A percentile compares a stretch with the other conserved stretches of the same genome.
Evolutionary conservation across 2,329 filamentous ascomycete genomes (phyloP).

Genomic region (Phyllosticta capitalensis): DNA sequence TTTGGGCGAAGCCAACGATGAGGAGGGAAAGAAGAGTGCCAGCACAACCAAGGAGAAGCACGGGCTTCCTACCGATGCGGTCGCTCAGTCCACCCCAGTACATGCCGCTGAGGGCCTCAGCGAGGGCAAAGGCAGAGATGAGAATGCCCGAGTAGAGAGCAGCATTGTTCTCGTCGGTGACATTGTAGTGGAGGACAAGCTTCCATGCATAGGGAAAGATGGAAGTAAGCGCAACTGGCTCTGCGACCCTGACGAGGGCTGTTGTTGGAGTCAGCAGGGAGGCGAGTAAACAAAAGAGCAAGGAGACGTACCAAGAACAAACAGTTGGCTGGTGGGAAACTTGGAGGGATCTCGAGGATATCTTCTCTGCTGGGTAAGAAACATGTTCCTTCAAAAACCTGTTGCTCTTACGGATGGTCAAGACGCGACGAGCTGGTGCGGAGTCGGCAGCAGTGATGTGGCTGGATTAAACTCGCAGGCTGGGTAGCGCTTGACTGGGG

Average conservation of each 20-base stretch:
- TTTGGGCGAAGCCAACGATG: slow-evolving; percentile 71
- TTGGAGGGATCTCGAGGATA: slow-evolving; percentile 54
- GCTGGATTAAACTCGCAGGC: not conserved
- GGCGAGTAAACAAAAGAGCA: not conserved
- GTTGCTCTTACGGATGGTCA: slow-evolving; percentile 43
- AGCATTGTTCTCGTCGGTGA: slow-evolving; percentile 35
- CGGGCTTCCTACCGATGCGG: slow-evolving; percentile 31
- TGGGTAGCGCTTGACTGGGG: not conserved
- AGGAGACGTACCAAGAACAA: slow-evolving; percentile 61
- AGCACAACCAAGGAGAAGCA: slow-evolving; percentile 44
- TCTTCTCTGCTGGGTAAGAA: slow-evolving; percentile 50
- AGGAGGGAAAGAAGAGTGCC: slow-evolving; percentile 78
- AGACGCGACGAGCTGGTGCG: slow-evolving; percentile 11
- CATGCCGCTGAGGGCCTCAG: slow-evolving; percentile 80
- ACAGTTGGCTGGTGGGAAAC: slow-evolving; percentile 75
- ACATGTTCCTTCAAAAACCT: slow-evolving; percentile 41
- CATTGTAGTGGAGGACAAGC: slow-evolving; percentile 27
- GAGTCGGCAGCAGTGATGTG: not conserved
- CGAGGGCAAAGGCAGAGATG: slow-evolving; percentile 84
- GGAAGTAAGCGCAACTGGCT: slow-evolving; percentile 86
- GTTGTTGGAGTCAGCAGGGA: slow-evolving; percentile 7
- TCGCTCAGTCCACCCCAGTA: slow-evolving; percentile 32
- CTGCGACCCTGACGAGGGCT: slow-evolving; percentile 87
- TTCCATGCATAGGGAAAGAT: slow-evolving; percentile 69
- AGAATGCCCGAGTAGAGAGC: slow-evolving; percentile 75